These are phyloP conservation scores for Paecilomyces dactylethromorphus DNA, from an alignment of 2,329 filamentous ascomycete genomes.

Conservation along the genomic window DNA sequence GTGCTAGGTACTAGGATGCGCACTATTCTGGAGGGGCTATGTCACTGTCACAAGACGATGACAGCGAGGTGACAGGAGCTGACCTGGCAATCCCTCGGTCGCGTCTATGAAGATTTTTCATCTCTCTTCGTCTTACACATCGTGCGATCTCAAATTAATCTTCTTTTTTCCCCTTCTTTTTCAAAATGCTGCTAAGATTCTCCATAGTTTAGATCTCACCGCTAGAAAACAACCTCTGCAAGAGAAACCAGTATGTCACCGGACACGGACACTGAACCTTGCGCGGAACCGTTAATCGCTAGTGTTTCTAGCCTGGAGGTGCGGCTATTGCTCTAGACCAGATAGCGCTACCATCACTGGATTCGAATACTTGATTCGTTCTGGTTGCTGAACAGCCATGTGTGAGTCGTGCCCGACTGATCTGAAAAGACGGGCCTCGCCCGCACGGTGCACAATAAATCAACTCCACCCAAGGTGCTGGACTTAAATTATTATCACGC, in stretches of 20 bases:
- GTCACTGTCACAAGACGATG: no score
- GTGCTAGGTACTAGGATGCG: neutral
- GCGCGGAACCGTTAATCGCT: neutral
- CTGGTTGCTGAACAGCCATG: neutral
- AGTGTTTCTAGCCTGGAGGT: neutral
- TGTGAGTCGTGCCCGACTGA: neutral
- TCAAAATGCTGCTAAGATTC: neutral
- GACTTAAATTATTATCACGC: neutral
- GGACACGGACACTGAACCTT: neutral
- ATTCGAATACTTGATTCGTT: neutral
- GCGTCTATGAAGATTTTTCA: neutral
- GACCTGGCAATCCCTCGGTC: neutral
- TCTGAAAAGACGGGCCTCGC: neutral
- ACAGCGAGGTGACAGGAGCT: no score
- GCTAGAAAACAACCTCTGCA: neutral
- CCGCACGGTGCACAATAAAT: constrained; percentile 10
- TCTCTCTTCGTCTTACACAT: neutral
- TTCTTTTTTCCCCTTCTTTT: neutral
- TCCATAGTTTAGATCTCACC: neutral
- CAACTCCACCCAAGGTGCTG: constrained; percentile 4
- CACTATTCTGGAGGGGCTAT: neutral
- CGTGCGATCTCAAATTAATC: neutral
- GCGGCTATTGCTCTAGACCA: neutral
- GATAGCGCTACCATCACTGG: neutral
- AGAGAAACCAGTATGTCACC: neutral